phyloP scores from a whole-genome alignment of 176 grass and related monocot species.

The Alopecurus myosuroides region DNA sequence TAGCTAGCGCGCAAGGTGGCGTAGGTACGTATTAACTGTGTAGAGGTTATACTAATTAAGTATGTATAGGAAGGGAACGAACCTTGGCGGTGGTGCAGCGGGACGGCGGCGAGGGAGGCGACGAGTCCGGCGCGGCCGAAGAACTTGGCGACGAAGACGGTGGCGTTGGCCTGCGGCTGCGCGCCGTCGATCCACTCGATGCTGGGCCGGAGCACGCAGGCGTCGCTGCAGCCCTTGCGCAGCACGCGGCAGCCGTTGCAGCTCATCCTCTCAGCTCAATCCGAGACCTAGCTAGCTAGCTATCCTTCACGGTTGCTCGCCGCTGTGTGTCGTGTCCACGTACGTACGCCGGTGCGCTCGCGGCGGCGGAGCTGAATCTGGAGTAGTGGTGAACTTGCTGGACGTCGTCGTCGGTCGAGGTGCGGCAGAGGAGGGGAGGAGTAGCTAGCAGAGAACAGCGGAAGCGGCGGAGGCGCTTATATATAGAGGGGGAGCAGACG shows the following conservation, averaged over 20 bases:
- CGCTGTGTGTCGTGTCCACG: not conserved
- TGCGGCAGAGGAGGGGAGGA: not conserved
- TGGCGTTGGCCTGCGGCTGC: slow-evolving; percentile 72
- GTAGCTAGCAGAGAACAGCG: not conserved
- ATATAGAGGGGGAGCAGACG: not conserved
- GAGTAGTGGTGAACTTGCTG: not conserved
- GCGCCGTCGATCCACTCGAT: slow-evolving; percentile 79
- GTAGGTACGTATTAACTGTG: not conserved
- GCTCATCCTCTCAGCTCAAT: slow-evolving; percentile 42
- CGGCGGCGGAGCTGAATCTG: not conserved
- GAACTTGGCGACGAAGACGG: slow-evolving; percentile 92
- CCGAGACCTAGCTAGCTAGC: too few species aligned
- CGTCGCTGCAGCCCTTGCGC: slow-evolving; percentile 86
- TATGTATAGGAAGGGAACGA: not conserved
- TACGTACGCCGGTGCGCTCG: not conserved
- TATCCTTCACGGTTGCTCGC: not conserved
- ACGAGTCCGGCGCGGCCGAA: slow-evolving; percentile 92
- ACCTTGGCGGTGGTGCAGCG: slow-evolving; percentile 53
- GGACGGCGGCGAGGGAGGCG: slow-evolving; percentile 59
- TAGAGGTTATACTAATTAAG: not conserved
- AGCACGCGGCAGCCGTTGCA: slow-evolving; percentile 82
- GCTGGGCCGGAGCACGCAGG: slow-evolving; percentile 67
- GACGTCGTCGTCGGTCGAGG: not conserved
- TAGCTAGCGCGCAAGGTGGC: not conserved
- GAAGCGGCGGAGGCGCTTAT: not conserved